Evolutionary conservation across 2,329 filamentous ascomycete genomes (phyloP), one percentile per base, ranked within the genome.

Genomic region (Sporothrix brasiliensis): DNA sequence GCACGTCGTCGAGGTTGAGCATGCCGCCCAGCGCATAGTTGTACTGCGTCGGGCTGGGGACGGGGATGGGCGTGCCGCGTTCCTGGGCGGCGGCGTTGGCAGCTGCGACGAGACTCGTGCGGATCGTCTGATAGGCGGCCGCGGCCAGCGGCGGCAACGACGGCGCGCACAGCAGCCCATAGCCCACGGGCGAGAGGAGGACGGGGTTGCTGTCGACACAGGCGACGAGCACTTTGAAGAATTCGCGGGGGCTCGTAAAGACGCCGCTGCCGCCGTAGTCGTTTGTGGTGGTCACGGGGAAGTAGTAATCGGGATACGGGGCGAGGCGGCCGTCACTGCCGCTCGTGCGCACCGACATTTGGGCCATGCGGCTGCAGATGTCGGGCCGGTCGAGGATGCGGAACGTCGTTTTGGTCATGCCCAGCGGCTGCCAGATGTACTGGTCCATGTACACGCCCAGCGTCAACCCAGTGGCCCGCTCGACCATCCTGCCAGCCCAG

Each of bases 401-500:
- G n/a, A 61, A 61, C 6, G 58, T 44, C n/a, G n/a, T 39, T 10
- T n/a, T 39, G 4, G 34, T 44, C 5, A 61, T 61, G 11, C 58
- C 58, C n/a, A 61, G 39, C 1, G 58, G 58, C 58, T 24, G 21
- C 58, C 58, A 61, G 39, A 61, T 61, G 58, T 61, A 4, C n/a
- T 61, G 13, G 39, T 61, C 58, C 58, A 61, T 61, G 58, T 16
- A 61, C 9, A 14, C 58, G 11, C 58, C 58, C 39, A 61, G 58
- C 2, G n/a, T 1, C 19, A 27, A 11, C 11, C 58, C 58, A 2
- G 39, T 44, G n/a, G 58, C 58, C 11, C 58, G 58, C 58, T 61
- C 58, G 39, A 61, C 39, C 58, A 61, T 6, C n/a, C 39, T 44
- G 39, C 58, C 58, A 39, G 58, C 58, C 58, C 58, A 61, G 58